These are phyloP conservation scores for Fimicolochytrium jonesii DNA, from an alignment of 192 early-diverging fungal species.

Conservation along the genomic window DNA sequence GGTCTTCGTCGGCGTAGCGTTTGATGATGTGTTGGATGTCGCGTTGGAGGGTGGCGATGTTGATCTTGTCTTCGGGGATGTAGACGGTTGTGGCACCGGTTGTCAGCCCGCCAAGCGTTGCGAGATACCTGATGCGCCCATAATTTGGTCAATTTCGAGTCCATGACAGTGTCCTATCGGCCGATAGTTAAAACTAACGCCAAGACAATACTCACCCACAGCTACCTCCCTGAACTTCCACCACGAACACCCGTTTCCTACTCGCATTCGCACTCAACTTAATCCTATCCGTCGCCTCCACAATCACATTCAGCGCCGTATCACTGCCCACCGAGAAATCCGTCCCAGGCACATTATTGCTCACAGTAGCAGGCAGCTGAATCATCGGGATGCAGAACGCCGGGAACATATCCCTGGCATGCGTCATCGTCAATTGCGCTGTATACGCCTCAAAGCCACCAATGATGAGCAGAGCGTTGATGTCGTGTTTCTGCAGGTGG, in stretches of 20 bases:
- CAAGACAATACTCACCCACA: constrained; percentile 59
- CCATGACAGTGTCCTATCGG: neutral
- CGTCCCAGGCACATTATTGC: constrained; percentile 97
- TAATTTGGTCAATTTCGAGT: too few relatives aligned
- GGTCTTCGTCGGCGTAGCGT: constrained; percentile 75
- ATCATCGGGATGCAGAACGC: constrained; percentile 92
- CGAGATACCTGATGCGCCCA: constrained; percentile 73
- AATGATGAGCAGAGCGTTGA: constrained; percentile 88
- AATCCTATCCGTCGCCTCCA: constrained; percentile 84
- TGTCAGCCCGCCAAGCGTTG: constrained; percentile 78
- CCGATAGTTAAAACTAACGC: too few relatives aligned
- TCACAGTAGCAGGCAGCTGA: constrained; percentile 89
- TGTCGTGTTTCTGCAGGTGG: constrained; percentile 84
- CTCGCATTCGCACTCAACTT: constrained; percentile 89
- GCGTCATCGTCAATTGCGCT: constrained; percentile 66
- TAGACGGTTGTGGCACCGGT: constrained; percentile 88
- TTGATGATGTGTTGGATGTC: constrained; percentile 77
- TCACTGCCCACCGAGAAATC: constrained; percentile 94
- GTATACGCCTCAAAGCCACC: constrained; percentile 96
- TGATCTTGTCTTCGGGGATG: constrained; percentile 89
- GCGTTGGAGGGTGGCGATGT: constrained; percentile 69
- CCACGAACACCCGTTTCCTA: constrained; percentile 88
- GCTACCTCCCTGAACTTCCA: constrained; percentile 95
- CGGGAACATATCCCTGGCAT: constrained; percentile 74
- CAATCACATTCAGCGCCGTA: constrained; percentile 92